Evolutionary conservation across 805 yeast species (phyloP).

Genomic region (Wickerhamomyces rabaulensis): DNA sequence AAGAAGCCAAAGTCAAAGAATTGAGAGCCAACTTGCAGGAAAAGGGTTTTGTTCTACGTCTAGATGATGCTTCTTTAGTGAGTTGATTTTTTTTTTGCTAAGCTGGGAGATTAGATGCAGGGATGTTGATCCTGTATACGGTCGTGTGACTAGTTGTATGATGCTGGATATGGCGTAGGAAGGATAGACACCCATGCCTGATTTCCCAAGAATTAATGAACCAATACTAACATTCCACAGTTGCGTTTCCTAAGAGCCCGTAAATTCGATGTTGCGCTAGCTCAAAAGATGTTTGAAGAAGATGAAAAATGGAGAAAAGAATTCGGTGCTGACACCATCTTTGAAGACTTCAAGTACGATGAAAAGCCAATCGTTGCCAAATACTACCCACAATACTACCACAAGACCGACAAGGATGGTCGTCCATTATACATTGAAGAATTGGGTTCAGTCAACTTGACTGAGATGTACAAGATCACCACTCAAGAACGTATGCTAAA

Average conservation of each 20-base stretch:
- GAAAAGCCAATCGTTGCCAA: conserved; percentile 89
- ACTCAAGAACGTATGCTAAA: conserved; percentile 93
- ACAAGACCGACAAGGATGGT: conserved; percentile 94
- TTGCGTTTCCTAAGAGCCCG: conserved; percentile 90
- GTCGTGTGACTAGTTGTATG: not conserved
- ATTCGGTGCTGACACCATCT: conserved; percentile 80
- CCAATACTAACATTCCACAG: conserved; percentile 12
- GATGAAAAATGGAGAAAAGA: conserved; percentile 92
- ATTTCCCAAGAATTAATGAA: not conserved
- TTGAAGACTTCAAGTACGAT: conserved; percentile 83
- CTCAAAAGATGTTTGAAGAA: conserved; percentile 74
- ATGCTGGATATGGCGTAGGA: no score
- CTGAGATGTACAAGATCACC: conserved; percentile 90
- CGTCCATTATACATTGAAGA: conserved; percentile 95
- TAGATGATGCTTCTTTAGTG: conserved; percentile 79
- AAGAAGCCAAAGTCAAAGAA: conserved; percentile 51
- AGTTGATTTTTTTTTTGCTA: conserved; percentile 5
- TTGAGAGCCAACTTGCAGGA: conserved; percentile 54
- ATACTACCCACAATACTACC: conserved; percentile 94
- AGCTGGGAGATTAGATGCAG: not conserved
- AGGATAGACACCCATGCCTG: no score
- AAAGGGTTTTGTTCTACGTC: conserved; percentile 66
- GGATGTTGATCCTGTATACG: not conserved
- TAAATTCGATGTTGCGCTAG: conserved; percentile 78
- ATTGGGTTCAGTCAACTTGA: conserved; percentile 83